These are phyloP conservation scores for Alternaria postmessia DNA, from an alignment of 2,329 filamentous ascomycete genomes.

Conservation along the genomic window DNA sequence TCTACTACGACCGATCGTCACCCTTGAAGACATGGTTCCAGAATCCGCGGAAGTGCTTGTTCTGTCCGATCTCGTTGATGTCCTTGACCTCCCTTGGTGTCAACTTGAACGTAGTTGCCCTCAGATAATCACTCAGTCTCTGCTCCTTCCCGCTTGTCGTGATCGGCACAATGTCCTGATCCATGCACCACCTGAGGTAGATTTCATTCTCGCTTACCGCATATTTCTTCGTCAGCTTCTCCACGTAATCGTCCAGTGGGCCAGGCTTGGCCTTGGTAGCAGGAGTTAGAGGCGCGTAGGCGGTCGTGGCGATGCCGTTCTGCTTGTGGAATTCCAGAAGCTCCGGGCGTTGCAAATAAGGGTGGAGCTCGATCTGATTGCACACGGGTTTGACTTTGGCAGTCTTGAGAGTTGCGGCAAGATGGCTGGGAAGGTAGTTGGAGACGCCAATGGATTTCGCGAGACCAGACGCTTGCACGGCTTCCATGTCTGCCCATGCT, in stretches of 20 bases:
- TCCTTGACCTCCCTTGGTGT: conserved; percentile 65
- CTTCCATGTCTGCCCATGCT: conserved; percentile 68
- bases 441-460: conserved; percentile 69
- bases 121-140: conserved; percentile 65
- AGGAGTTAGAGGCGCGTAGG: conserved; percentile 59
- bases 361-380: conserved; percentile 76
- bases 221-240: conserved; percentile 66
- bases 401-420: conserved; percentile 62
- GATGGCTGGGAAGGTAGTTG: conserved; percentile 63
- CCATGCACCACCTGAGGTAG: conserved; percentile 66
- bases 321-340: conserved; percentile 63
- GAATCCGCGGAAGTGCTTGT: conserved; percentile 70
- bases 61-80: conserved; percentile 59
- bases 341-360: conserved; percentile 69
- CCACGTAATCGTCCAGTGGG: conserved; percentile 63
- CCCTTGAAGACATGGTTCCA: conserved; percentile 63
- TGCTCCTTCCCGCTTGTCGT: conserved; percentile 69
- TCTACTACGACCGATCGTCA: conserved; percentile 59
- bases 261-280: conserved; percentile 64
- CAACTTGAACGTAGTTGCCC: conserved; percentile 64
- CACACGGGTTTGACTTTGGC: conserved; percentile 66
- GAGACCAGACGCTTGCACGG: conserved; percentile 64
- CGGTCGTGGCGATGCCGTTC: conserved; percentile 58
- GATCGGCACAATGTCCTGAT: conserved; percentile 66
- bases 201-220: conserved; percentile 66